A percentile compares a stretch with the other conserved stretches of the same genome.
Conservation (phyloP, 2,329 filamentous ascomycete genomes). For the Trichoderma sp. region DNA sequence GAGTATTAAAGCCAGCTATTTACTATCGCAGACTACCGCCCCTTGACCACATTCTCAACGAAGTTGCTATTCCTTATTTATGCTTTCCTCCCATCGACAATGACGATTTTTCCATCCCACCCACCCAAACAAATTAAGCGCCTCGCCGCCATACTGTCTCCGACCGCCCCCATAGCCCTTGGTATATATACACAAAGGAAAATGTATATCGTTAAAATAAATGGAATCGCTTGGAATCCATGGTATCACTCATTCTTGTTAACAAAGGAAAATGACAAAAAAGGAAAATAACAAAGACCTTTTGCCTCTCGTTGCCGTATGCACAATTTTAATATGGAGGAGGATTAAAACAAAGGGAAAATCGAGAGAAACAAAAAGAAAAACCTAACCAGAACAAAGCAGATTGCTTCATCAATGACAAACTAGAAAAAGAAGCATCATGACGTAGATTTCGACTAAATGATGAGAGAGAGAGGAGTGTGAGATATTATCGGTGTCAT, state of each 20-base stretch:
- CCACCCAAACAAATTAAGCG: background rate
- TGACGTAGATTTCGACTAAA: background rate
- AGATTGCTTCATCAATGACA: background rate
- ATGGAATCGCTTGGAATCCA: background rate
- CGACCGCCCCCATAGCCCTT: background rate
- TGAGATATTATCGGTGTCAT: conserved; percentile 7
- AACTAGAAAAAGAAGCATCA: background rate
- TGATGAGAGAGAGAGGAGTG: background rate
- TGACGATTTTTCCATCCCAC: background rate
- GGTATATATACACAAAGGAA: conserved; percentile 17
- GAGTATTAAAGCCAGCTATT: background rate
- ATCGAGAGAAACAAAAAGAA: background rate
- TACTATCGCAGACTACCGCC: background rate
- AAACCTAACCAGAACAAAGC: background rate
- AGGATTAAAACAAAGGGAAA: background rate
- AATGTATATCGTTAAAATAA: conserved; percentile 10
- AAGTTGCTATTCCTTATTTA: background rate
- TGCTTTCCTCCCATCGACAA: background rate
- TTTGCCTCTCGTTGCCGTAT: background rate
- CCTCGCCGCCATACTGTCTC: background rate
- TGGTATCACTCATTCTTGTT: conserved; percentile 20
- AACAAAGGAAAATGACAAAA: background rate
- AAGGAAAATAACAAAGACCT: background rate
- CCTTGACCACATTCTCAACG: background rate
- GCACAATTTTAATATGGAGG: background rate